Percentiles rank a stretch among this genome's conserved stretches.
phyloP scores from a whole-genome alignment of 2,329 filamentous ascomycete genomes.

The Aureobasidium namibiae region DNA sequence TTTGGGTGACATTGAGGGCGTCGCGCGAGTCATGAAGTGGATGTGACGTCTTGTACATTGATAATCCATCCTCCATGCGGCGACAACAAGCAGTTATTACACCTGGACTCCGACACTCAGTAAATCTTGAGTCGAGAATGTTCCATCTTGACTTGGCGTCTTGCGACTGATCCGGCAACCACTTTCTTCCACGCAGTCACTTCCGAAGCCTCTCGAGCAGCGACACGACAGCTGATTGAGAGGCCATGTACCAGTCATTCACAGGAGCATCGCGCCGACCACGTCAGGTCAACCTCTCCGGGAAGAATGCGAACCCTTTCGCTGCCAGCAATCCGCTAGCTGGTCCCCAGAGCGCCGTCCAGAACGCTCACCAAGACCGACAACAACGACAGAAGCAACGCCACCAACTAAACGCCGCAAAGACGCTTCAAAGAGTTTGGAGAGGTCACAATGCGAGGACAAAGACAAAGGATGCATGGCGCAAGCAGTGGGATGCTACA shows the following conservation, averaged over 20 bases:
- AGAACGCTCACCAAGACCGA: slow-evolving; percentile 80
- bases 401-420: slow-evolving; percentile 64
- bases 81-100: background rate
- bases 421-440: slow-evolving; percentile 72
- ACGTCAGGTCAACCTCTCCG: slow-evolving; percentile 90
- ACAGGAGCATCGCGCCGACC: slow-evolving; percentile 77
- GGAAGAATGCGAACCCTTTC: slow-evolving; percentile 74
- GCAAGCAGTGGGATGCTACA: slow-evolving; percentile 54
- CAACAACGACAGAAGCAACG: slow-evolving; percentile 72
- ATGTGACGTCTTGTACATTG: slow-evolving; percentile 10
- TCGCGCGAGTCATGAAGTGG: slow-evolving; percentile 4
- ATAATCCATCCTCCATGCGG: background rate
- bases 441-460: slow-evolving; percentile 62
- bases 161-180: background rate
- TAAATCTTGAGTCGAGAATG: background rate
- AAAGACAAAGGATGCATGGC: slow-evolving; percentile 48
- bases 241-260: slow-evolving; percentile 79
- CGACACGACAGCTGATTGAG: background rate
- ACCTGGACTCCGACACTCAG: background rate
- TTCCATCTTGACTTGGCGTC: background rate
- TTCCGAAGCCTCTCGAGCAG: background rate
- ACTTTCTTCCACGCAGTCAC: background rate
- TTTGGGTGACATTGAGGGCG: background rate
- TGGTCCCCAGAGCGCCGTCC: slow-evolving; percentile 64
- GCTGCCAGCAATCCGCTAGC: slow-evolving; percentile 52